Evolutionary conservation across 257 asterid species (phyloP), one percentile per base, ranked within the genome.

Genomic region (Nicotiana undulata): DNA sequence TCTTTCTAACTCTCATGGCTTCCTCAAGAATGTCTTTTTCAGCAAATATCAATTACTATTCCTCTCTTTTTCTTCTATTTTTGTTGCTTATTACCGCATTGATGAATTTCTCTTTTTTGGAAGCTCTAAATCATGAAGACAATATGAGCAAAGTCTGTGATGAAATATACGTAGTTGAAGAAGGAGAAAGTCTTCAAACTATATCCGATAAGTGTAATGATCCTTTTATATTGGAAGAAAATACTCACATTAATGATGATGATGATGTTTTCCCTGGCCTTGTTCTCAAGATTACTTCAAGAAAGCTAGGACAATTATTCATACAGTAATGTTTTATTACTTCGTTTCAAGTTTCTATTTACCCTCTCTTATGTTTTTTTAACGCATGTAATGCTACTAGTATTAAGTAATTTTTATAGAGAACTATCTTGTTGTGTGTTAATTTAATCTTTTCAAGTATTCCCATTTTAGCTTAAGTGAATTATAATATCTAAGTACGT

Each of bases 251-350:
- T 46, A 66, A 82, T 5, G 86, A 85, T 65, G 75, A 70, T 44
- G 88, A 82, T 31, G 86, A 85, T 60, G 84, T 82, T 66, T 85
- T 80, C 26, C 86, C 86, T 3, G 88, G 84, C 1, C 84, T 85
- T 22, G 77, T 82, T 1, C 67, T 85, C 75, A 81, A 85, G 83
- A 85, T 85, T 29, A 64, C 79, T 24, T 60, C 79, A 22, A 75
- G 55, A 52, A 72, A 63, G 83, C 40, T 75, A 40, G 11, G 32
- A 5, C 12, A 7, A 20, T 2, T 20, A 58, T 3, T 58, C 29
- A 20, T 58, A 2, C 2, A 59, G 5, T 40, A 40, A 68, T 68
- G 11, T 37, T n/a, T 72, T 6, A 68, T n/a, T 68, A 37, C 4
- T 40, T 40, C 3, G 12, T 0, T 22, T 60, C 16, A 20, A 60